Evolutionary conservation across 2,329 filamentous ascomycete species (phyloP).

Genomic region (Aspergillus brasiliensis): DNA sequence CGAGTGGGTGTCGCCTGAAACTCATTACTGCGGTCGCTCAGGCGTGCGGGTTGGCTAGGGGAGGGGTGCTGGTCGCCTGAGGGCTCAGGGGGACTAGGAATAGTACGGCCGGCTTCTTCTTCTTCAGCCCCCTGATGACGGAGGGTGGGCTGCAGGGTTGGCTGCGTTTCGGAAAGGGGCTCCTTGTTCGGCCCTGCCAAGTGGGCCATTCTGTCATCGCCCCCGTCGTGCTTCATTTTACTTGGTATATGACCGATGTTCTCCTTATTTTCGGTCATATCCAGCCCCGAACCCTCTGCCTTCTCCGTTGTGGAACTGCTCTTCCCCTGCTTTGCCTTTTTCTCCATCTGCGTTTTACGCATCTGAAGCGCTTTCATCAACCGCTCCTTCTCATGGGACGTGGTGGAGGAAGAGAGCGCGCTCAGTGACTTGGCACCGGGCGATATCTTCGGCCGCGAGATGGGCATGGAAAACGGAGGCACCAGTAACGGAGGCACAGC

Average conservation of each 20-base stretch:
- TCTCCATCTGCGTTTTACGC: conserved; percentile 74
- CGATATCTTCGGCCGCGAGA: conserved; percentile 39
- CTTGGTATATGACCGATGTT: conserved; percentile 30
- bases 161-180: conserved; percentile 16
- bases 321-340: conserved; percentile 35
- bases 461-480: conserved; percentile 38
- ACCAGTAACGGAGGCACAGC: conserved; percentile 44
- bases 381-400: conserved; percentile 86
- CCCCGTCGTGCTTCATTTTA: conserved; percentile 14
- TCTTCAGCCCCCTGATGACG: conserved; percentile 4
- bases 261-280: conserved; percentile 27
- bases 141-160: neutral
- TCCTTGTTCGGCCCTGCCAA: conserved; percentile 18
- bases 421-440: conserved; percentile 47
- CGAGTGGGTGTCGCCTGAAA: conserved; percentile 20
- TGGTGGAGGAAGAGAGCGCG: conserved; percentile 53
- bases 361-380: conserved; percentile 93
- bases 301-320: conserved; percentile 26
- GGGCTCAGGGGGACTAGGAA: conserved; percentile 14
- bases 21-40: conserved; percentile 7
- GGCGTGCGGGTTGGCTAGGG: neutral
- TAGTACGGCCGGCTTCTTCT: neutral
- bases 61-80: neutral
- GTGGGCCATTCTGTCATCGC: conserved; percentile 9
- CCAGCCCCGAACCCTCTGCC: conserved; percentile 12